Evolutionary conservation across 1,284 basidiomycete genomes (phyloP), one percentile per base, ranked within the genome.

Genomic region (Rhizoctonia solani): DNA sequence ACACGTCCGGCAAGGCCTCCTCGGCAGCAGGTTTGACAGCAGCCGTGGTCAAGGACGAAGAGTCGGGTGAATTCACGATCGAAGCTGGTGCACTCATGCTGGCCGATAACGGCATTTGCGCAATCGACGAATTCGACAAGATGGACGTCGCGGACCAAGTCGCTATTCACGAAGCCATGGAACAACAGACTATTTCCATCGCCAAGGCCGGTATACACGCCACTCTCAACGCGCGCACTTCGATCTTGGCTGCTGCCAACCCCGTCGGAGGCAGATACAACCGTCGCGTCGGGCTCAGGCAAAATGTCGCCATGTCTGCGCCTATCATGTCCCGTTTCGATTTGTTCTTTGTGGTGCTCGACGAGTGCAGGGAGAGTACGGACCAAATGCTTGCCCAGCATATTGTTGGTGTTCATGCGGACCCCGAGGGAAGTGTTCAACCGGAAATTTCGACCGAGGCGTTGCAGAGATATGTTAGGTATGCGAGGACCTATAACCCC

Each of bases 251-350:
- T 0, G 97, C 97, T 23, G 96, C 97, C 19, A 99, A 99, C 80
- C 97, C 97, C 16, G 85, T 99, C 41, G 93, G 95, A 5, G 96
- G 97, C 11, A 83, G 97, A 65, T 99, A 99, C 76, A 97, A 99
- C 77, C 86, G 94, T 72, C 99, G 98, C 81, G 93, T 91, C 80
- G 89, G 90, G 3, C 80, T 99, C 25, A 83, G 95, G 19, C 90
- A 90, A n/a, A 99, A 99, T 77, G 89, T 99, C 9, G 93, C 93
- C 69, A 98, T 99, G 96, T 95, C 90, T 56, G 92, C 95, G 0
- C 97, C 97, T 1, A 99, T 99, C 79, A 99, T 99, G 96, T 96
- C 93, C 79, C 88, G 97, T 72, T 99, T 99, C 76, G 97, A 99
- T 77, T 78, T 99, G 71, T 99, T 99, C 82, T 99, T 99, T 75